phyloP scores from a whole-genome alignment of 768 basidiomycete species.

The Kwoniella bestiolae region DNA sequence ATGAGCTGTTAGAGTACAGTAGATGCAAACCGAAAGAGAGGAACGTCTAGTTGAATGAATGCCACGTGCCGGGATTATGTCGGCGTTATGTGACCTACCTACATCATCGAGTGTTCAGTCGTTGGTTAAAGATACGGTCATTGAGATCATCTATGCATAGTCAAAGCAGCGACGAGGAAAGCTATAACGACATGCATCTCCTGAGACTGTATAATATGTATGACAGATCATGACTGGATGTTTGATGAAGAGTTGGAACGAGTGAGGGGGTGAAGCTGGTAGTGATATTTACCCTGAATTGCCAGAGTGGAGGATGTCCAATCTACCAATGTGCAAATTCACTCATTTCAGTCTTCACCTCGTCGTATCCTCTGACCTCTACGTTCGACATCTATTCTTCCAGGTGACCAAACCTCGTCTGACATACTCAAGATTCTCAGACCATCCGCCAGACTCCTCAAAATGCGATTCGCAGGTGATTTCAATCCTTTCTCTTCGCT shows the following conservation, averaged over 20 bases:
- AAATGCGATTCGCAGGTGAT: slow-evolving; percentile 23
- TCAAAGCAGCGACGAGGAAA: no score
- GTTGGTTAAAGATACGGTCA: no score
- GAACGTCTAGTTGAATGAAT: neutral
- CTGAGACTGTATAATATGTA: no score
- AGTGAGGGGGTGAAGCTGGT: no score
- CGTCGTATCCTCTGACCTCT: neutral
- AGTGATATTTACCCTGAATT: slow-evolving; percentile 16
- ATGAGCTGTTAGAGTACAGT: no score
- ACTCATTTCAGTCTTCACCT: neutral
- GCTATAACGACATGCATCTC: no score
- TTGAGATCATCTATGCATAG: no score
- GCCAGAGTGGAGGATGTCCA: slow-evolving; percentile 23
- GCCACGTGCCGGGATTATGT: slow-evolving; percentile 12
- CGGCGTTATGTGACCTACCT: slow-evolving; percentile 23
- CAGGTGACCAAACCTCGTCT: neutral
- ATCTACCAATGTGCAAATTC: no score
- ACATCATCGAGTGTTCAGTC: no score
- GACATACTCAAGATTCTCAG: slow-evolving; percentile 5
- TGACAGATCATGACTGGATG: no score
- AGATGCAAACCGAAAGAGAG: no score
- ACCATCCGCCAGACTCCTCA: neutral
- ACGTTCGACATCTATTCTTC: neutral
- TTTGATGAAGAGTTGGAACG: no score
- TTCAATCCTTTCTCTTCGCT: neutral